Conservation (phyloP, 371 early-diverging fungal genomes). For the Actinomortierella ambigua region DNA sequence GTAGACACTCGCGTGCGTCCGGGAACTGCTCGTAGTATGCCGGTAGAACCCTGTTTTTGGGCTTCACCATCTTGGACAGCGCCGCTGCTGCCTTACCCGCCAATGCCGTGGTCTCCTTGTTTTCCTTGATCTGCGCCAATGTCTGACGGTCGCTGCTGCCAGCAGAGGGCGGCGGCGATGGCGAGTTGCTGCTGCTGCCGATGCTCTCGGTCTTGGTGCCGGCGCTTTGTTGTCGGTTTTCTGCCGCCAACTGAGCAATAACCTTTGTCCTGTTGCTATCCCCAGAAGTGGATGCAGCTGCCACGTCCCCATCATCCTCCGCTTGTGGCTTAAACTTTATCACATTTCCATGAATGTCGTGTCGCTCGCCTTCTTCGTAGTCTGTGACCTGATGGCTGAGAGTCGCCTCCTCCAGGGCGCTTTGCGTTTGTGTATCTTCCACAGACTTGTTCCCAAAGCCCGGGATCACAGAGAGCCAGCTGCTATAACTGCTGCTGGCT, state of each 20-base stretch:
- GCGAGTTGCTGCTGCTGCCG: neutral
- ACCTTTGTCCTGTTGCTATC: neutral
- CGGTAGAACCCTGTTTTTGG: conserved; percentile 28
- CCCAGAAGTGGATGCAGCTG: neutral
- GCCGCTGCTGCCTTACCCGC: conserved; percentile 13
- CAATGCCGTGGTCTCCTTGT: neutral
- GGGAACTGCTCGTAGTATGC: conserved; percentile 44
- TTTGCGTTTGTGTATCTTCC: conserved; percentile 3
- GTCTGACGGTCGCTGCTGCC: neutral
- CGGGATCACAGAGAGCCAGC: conserved; percentile 21
- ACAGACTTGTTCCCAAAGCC: conserved; percentile 9
- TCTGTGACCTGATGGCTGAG: conserved; percentile 41
- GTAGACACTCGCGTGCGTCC: conserved; percentile 19
- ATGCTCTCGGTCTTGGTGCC: neutral
- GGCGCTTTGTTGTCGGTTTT: neutral
- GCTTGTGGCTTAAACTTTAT: conserved; percentile 8
- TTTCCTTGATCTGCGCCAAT: neutral
- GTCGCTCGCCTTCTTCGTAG: conserved; percentile 34
- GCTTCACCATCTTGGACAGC: conserved; percentile 19
- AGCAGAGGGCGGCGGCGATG: conserved; percentile 2
- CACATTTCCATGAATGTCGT: conserved; percentile 23
- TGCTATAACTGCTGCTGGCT: neutral
- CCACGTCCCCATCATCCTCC: neutral
- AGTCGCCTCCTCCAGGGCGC: neutral
- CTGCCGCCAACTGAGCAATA: neutral